Evolutionary conservation across 345 rosid genomes (phyloP).

Genomic region (Eucalyptus polybractea): DNA sequence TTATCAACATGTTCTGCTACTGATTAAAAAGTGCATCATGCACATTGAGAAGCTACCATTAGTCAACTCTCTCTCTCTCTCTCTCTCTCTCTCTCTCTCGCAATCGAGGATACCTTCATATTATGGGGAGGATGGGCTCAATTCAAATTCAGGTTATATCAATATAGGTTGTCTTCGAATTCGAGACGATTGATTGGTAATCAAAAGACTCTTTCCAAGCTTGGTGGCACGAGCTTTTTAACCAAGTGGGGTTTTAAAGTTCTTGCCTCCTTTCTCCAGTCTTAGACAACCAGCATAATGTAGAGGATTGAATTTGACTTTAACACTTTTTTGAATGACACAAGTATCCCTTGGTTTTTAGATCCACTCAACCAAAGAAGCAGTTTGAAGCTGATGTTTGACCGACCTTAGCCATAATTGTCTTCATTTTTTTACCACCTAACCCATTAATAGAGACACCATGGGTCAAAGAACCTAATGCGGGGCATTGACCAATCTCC

Average conservation of each 20-base stretch:
- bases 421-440: not conserved
- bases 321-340: not conserved
- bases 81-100: not conserved
- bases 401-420: not conserved
- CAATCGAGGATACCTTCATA: not conserved
- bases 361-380: not conserved
- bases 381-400: no score
- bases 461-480: not conserved
- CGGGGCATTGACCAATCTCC: not conserved
- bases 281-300: not conserved
- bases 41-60: not conserved
- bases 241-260: not conserved
- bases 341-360: not conserved
- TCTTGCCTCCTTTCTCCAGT: not conserved
- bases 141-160: not conserved
- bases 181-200: no score
- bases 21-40: not conserved
- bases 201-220: not conserved
- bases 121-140: not conserved
- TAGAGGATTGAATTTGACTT: not conserved
- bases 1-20: not conserved
- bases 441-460: not conserved
- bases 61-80: not conserved
- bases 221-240: not conserved
- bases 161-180: not conserved